phyloP scores from a whole-genome alignment of 345 rosid species.

The Alliaria petiolata region DNA sequence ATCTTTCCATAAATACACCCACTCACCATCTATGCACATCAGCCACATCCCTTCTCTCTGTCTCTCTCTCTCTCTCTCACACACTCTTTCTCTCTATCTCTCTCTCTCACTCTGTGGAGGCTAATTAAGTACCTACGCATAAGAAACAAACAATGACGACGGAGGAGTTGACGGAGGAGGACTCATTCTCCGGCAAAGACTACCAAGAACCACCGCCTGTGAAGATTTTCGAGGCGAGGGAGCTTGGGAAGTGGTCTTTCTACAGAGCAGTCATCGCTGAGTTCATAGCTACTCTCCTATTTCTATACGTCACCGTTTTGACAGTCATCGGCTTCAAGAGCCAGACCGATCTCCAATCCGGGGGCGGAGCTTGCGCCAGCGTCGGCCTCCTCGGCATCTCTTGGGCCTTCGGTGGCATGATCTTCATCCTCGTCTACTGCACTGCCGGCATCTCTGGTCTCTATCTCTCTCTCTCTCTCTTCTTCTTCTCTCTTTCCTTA shows the following conservation, averaged over 20 bases:
- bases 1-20: constrained; percentile 23
- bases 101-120: not conserved
- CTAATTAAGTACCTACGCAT: not conserved
- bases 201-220: constrained; percentile 82
- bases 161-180: constrained; percentile 42
- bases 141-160: constrained; percentile 21
- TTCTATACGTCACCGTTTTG: constrained; percentile 65
- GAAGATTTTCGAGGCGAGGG: constrained; percentile 49
- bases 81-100: not conserved
- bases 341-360: constrained; percentile 35
- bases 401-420: constrained; percentile 92
- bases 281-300: constrained; percentile 79
- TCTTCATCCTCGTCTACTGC: constrained; percentile 78
- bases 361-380: constrained; percentile 43
- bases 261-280: constrained; percentile 82
- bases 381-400: constrained; percentile 84
- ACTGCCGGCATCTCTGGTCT: constrained; percentile 84
- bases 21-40: constrained; percentile 20
- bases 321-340: constrained; percentile 72
- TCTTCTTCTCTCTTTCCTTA: not conserved
- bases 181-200: constrained; percentile 56
- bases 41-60: not conserved
- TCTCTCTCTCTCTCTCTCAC: not conserved
- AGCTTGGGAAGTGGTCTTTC: constrained; percentile 71
- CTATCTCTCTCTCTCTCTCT: not conserved